Base-by-base conservation (phyloP, 106 monocot genomes). In the Dendrobium chrysotoxum region DNA sequence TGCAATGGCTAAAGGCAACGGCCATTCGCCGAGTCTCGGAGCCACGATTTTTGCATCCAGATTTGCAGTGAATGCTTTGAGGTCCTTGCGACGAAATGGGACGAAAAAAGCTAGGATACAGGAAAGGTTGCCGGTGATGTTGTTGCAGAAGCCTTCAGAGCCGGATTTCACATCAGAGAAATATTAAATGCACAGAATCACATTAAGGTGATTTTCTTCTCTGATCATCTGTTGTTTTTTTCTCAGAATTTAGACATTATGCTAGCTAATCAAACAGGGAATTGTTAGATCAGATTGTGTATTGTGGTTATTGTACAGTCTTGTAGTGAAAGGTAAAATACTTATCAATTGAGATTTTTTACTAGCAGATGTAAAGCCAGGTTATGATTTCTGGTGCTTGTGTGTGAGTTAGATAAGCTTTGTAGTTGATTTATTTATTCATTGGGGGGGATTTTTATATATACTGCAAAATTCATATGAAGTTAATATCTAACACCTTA, bases 81-180 rank as follows among this genome's bases (percentile, higher is more conserved):
- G 81, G 79, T 54, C 78, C 17, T 58, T 86, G 28, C 73, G 82
- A 7, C 55, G 84, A 23, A 86, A 82, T 80, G 75, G 81, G 58
- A 66, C 65, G 6, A 88, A 82, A 55, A 86, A 86, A 61, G 26
- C 81, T 5, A 64, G 85, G 30, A 2, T 83, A 26, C 87, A 80
- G 71, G 90, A 88, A n/a, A 85, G 87, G 21, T 25, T 90, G 31
- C 90, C 90, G 20, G 81, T 84, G 73, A 79, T 86, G 57, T 23
- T 90, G 66, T 38, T 90, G 77, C 88, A 87, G 81, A 90, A 90
- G 77, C 90, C 90, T 35, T 40, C 88, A 4, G 90, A 90, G 53
- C 90, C 90, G 38, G 90, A 90, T 82, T 90, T 90, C 72, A 40
- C 16, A 55, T 35, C 81, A 75, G 89, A 86, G 79, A 55, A 84